phyloP scores from a whole-genome alignment of 495 filamentous ascomycete species.

The Penicillium dipodomyicola region DNA sequence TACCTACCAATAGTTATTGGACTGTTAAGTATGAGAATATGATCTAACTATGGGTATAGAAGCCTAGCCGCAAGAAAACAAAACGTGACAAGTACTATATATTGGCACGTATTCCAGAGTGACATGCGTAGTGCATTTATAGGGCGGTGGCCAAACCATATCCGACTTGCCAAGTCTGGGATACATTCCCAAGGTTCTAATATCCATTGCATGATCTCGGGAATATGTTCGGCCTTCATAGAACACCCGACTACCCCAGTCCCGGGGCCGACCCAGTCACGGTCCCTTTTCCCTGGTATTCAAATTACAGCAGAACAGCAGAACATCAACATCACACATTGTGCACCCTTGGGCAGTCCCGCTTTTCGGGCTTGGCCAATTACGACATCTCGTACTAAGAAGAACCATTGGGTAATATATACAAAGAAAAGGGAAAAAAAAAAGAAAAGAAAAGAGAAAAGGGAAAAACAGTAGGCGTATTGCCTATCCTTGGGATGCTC shows the following conservation, averaged over 20 bases:
- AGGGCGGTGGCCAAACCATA: background rate
- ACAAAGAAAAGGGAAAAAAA: background rate
- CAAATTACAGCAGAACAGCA: background rate
- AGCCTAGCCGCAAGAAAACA: no score
- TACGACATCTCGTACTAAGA: background rate
- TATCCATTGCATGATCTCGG: background rate
- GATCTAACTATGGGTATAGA: no score
- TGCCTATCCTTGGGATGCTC: background rate
- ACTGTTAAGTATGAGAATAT: no score
- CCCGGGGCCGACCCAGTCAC: background rate
- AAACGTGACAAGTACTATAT: no score
- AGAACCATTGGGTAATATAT: background rate
- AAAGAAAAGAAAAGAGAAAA: slow-evolving; percentile 6
- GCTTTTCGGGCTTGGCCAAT: slow-evolving; percentile 1
- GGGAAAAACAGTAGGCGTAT: slow-evolving; percentile 6
- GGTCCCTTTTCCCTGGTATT: background rate
- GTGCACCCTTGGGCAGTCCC: background rate
- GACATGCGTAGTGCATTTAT: background rate
- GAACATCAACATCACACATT: no score
- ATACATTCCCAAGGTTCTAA: background rate
- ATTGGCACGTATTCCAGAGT: background rate
- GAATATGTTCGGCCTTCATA: background rate
- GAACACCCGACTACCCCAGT: background rate
- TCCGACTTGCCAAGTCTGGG: background rate
- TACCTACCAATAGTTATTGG: no score